Evolutionary conservation across 306 rosid genomes (phyloP).

Genomic region (Prunus persica): Prunus_persica_NCBIv2 NC_034016.1:372501-373000

Average conservation of each 20-base stretch:
- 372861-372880: background rate
- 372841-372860: background rate
- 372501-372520: no score
- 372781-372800: constrained; percentile 79
- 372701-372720: constrained; percentile 4
- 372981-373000: constrained; percentile 51
- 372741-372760: constrained; percentile 55
- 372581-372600: background rate
- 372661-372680: background rate
- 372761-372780: constrained; percentile 61
- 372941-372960: constrained; percentile 54
- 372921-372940: constrained; percentile 8
- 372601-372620: background rate
- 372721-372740: constrained; percentile 64
- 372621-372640: background rate
- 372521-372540: background rate
- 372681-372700: background rate
- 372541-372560: background rate
- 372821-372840: constrained; percentile 24
- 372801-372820: constrained; percentile 60
- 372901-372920: background rate
- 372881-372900: background rate
- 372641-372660: background rate
- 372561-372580: background rate
- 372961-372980: constrained; percentile 53